Evolutionary conservation across 331 rosid species (phyloP).

Genomic region (Malus hybrid): DNA sequence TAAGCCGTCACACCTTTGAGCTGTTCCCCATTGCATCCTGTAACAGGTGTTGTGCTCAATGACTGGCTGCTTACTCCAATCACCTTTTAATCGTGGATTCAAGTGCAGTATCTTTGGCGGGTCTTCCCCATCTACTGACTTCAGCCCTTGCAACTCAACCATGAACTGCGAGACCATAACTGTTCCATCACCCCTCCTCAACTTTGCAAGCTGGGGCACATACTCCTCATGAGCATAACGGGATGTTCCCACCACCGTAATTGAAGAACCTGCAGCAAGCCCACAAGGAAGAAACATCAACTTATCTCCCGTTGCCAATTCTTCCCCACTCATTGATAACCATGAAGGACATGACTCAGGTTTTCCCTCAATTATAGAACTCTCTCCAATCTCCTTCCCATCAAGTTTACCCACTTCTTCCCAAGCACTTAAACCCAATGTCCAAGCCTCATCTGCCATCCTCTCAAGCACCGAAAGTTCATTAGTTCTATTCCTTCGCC

Average conservation of each 20-base stretch:
- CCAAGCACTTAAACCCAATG: constrained; percentile 88
- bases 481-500: constrained; percentile 40
- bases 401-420: constrained; percentile 50
- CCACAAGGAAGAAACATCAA: constrained; percentile 97
- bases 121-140: constrained; percentile 94
- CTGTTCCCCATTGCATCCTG: constrained; percentile 96
- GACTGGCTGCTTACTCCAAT: constrained; percentile 81
- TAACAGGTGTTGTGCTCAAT: constrained; percentile 97
- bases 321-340: constrained; percentile 68
- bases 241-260: constrained; percentile 88
- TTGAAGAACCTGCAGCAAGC: constrained; percentile 95
- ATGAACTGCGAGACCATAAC: constrained; percentile 87
- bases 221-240: constrained; percentile 73
- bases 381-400: constrained; percentile 39
- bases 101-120: constrained; percentile 93
- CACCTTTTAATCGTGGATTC: constrained; percentile 89
- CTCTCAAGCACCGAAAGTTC: constrained; percentile 68
- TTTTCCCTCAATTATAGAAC: constrained; percentile 51
- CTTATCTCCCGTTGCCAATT: constrained; percentile 57
- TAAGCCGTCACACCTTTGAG: constrained; percentile 88
- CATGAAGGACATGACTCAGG: constrained; percentile 86
- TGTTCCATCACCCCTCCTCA: constrained; percentile 36
- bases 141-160: constrained; percentile 93
- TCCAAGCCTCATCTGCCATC: constrained; percentile 99
- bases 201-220: constrained; percentile 54